Conservation (phyloP, 495 filamentous ascomycete species). For the Penicillium flavigenum region DNA sequence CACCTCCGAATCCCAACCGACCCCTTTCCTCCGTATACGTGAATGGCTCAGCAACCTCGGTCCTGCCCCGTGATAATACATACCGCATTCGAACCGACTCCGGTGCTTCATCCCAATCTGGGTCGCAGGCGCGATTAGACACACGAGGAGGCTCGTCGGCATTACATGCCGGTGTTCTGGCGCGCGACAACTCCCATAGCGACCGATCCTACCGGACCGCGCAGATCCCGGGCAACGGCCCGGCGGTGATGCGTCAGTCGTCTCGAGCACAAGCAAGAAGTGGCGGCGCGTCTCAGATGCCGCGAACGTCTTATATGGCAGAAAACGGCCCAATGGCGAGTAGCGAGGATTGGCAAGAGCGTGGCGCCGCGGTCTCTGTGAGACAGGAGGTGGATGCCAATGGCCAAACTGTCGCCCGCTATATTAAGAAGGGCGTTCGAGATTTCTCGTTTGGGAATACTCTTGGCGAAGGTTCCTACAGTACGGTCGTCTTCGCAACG, state of each 20-base stretch:
- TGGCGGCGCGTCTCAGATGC: slow-evolving; percentile 56
- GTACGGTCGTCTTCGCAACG: slow-evolving; percentile 91
- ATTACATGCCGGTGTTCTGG: slow-evolving; percentile 62
- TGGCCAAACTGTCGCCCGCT: slow-evolving; percentile 75
- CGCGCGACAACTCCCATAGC: slow-evolving; percentile 68
- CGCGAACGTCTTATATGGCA: slow-evolving; percentile 54
- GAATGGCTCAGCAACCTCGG: slow-evolving; percentile 41
- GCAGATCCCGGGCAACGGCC: slow-evolving; percentile 57
- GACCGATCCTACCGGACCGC: slow-evolving; percentile 64
- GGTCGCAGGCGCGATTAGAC: slow-evolving; percentile 54
- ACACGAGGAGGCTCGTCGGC: slow-evolving; percentile 61
- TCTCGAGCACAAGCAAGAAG: slow-evolving; percentile 45
- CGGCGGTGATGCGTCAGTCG: slow-evolving; percentile 49
- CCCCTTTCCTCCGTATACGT: slow-evolving; percentile 58
- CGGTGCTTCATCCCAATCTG: slow-evolving; percentile 61
- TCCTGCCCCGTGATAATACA: slow-evolving; percentile 47
- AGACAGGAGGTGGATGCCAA: slow-evolving; percentile 78
- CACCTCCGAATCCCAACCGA: slow-evolving; percentile 41
- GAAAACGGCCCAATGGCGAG: slow-evolving; percentile 66
- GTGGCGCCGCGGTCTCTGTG: slow-evolving; percentile 77
- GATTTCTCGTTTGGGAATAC: slow-evolving; percentile 94
- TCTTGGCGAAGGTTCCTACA: slow-evolving; percentile 96
- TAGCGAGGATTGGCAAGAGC: slow-evolving; percentile 94
- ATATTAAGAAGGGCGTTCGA: slow-evolving; percentile 93
- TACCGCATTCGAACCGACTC: slow-evolving; percentile 63